Percentiles rank a stretch among this genome's conserved stretches.
These are phyloP conservation scores for Lodderomyces orthopsilosis DNA, from an alignment of 1,139 yeast genomes.

Conservation along the genomic window DNA sequence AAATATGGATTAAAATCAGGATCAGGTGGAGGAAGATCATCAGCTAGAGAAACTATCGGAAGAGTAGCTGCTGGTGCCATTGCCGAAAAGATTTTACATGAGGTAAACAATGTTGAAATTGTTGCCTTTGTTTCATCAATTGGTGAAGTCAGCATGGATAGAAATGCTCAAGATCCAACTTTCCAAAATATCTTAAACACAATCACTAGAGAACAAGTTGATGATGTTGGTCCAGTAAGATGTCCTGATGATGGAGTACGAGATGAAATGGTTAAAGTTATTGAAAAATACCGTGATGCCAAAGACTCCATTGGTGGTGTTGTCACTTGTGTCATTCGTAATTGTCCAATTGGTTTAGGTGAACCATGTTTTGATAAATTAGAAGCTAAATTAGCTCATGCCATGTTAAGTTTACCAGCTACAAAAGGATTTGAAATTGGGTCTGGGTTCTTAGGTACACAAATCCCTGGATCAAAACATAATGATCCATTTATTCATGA, in stretches of 20 bases:
- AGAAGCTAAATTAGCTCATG: constrained; percentile 93
- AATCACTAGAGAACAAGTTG: constrained; percentile 86
- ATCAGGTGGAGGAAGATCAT: constrained; percentile 96
- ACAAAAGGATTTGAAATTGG: constrained; percentile 98
- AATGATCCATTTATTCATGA: constrained; percentile 79
- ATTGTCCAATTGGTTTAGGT: constrained; percentile 90
- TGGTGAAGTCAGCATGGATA: constrained; percentile 73
- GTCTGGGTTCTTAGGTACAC: constrained; percentile 88
- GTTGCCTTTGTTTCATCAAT: constrained; percentile 95
- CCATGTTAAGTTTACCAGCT: constrained; percentile 96
- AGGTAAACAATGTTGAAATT: constrained; percentile 82
- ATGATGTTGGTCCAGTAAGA: constrained; percentile 83
- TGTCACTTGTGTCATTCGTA: constrained; percentile 94
- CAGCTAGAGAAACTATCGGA: constrained; percentile 97
- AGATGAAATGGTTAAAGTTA: constrained; percentile 79
- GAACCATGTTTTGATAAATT: constrained; percentile 97
- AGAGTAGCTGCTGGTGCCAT: constrained; percentile 99
- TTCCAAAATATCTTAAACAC: constrained; percentile 68
- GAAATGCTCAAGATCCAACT: constrained; percentile 62
- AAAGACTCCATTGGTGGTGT: constrained; percentile 97
- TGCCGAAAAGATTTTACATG: constrained; percentile 83
- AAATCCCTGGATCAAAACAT: constrained; percentile 89
- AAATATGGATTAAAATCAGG: constrained; percentile 93
- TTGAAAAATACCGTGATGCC: constrained; percentile 81
- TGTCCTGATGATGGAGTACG: constrained; percentile 81